Evolutionary conservation across 306 rosid species (phyloP).

Genomic region (Casuarina glauca): DNA sequence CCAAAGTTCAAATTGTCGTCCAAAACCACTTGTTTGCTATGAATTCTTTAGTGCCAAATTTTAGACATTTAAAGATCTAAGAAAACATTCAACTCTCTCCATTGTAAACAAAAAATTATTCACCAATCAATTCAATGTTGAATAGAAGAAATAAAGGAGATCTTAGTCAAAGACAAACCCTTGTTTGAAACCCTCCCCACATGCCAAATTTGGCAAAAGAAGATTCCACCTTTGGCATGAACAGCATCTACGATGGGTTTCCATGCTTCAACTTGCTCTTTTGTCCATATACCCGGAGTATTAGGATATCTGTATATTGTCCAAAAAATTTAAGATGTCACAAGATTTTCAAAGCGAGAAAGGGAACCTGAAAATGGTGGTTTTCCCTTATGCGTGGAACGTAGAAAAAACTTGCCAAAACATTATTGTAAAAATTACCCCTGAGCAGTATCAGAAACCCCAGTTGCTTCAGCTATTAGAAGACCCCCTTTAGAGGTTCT

Average conservation of each 20-base stretch:
- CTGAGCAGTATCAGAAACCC: constrained; percentile 50
- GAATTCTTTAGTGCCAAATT: background rate
- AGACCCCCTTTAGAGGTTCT: constrained; percentile 49
- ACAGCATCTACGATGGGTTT: constrained; percentile 54
- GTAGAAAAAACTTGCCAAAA: too few relatives aligned
- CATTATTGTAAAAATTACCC: constrained; percentile 34
- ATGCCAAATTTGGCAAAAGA: constrained; percentile 54
- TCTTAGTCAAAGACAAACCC: constrained; percentile 7
- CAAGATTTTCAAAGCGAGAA: background rate
- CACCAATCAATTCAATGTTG: background rate
- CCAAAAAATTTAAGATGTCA: background rate
- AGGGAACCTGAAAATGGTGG: too few relatives aligned
- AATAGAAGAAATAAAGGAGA: background rate
- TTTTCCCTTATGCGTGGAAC: background rate
- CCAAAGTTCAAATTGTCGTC: background rate
- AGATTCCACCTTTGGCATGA: constrained; percentile 45
- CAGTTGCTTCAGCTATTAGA: constrained; percentile 53
- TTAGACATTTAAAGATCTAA: background rate
- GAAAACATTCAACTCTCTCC: background rate
- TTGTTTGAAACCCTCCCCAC: constrained; percentile 44
- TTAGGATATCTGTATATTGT: constrained; percentile 25
- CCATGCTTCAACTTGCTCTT: constrained; percentile 57
- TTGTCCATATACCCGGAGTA: constrained; percentile 53
- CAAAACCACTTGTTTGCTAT: background rate
- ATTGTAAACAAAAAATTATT: background rate